phyloP scores from a whole-genome alignment of 208 protist species.

The Crithidia acanthocephali region DNA sequence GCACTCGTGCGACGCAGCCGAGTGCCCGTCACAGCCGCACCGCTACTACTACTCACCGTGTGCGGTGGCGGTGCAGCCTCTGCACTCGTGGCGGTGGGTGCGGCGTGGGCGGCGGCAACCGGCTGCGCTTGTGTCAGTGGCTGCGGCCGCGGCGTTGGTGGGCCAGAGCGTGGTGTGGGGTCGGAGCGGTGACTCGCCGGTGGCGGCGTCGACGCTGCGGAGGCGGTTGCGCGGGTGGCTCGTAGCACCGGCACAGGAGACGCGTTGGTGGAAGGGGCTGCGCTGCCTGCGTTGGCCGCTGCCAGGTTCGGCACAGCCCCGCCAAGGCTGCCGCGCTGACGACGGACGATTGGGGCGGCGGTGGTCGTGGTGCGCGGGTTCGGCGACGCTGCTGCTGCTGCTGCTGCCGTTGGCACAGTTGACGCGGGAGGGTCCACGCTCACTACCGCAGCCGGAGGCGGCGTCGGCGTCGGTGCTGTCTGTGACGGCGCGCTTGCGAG shows the following conservation, averaged over 20 bases:
- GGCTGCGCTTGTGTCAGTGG: not conserved
- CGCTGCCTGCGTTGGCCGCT: not conserved
- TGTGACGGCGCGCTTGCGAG: not conserved
- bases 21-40: not conserved
- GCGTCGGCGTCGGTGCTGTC: not conserved
- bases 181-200: not conserved
- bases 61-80: not conserved
- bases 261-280: not conserved
- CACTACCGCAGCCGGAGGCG: not conserved
- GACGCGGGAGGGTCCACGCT: not conserved
- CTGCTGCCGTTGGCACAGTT: not conserved
- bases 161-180: too few relatives aligned
- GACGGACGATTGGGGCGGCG: not conserved
- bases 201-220: slow-evolving; percentile 1
- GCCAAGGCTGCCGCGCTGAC: slow-evolving; percentile 7
- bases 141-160: not conserved
- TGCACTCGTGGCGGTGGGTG: not conserved
- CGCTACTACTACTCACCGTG: not conserved
- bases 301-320: not conserved
- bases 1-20: slow-evolving; percentile 7
- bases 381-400: not conserved
- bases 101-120: too few relatives aligned
- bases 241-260: not conserved
- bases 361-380: not conserved
- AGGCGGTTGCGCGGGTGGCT: not conserved